phyloP scores from a whole-genome alignment of 495 filamentous ascomycete species.

The Lasiosphaeriaceae sp. region DNA sequence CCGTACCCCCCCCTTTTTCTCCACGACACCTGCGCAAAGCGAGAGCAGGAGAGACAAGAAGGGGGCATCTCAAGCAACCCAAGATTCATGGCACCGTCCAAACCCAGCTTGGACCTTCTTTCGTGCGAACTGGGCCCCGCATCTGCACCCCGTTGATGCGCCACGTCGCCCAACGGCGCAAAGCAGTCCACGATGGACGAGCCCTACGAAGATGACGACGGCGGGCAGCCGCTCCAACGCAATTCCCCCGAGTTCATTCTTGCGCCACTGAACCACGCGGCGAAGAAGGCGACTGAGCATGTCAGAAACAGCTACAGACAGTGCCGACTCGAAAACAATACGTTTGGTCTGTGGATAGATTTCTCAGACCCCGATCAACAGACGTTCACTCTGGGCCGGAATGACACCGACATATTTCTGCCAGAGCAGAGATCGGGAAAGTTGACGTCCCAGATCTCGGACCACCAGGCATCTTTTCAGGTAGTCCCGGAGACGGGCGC shows the following conservation, averaged over 20 bases:
- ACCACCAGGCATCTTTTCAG: slow-evolving; percentile 26
- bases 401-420: slow-evolving; percentile 23
- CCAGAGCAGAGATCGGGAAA: slow-evolving; percentile 13
- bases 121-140: slow-evolving; percentile 8
- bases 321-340: slow-evolving; percentile 10
- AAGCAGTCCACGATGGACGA: slow-evolving; percentile 6
- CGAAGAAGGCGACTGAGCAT: slow-evolving; percentile 13
- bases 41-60: neutral
- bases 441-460: slow-evolving; percentile 17
- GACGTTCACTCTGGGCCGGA: slow-evolving; percentile 19
- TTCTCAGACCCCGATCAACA: slow-evolving; percentile 15
- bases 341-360: slow-evolving; percentile 22
- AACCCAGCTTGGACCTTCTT: neutral
- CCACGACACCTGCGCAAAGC: too few species aligned
- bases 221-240: neutral
- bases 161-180: slow-evolving; percentile 1
- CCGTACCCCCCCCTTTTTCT: too few species aligned
- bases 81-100: slow-evolving; percentile 12
- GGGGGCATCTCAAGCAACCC: neutral
- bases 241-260: slow-evolving; percentile 18
- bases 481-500: slow-evolving; percentile 23
- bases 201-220: neutral
- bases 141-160: slow-evolving; percentile 5
- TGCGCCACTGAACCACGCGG: slow-evolving; percentile 17
- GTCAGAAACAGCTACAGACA: slow-evolving; percentile 13